Evolutionary conservation across 495 filamentous ascomycete species (phyloP).

Genomic region (Xylaria venustula): DNA sequence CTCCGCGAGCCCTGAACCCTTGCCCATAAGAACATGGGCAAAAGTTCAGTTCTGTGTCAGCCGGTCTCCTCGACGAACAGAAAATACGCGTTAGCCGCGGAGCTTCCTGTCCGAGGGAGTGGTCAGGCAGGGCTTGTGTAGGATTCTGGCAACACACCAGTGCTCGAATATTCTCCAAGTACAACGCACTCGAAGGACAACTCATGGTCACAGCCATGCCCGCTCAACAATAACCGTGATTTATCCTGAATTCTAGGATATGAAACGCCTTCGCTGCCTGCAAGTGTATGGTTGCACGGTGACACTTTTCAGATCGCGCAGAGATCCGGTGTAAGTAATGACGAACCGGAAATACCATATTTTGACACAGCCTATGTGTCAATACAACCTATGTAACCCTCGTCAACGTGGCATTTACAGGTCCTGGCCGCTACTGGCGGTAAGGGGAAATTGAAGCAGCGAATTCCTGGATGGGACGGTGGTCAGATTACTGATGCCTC

Average conservation of each 20-base stretch:
- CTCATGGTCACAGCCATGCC: not conserved
- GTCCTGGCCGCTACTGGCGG: slow-evolving; percentile 4
- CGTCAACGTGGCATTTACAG: slow-evolving; percentile 9
- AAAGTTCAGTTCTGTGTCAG: not conserved
- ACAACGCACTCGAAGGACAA: not conserved
- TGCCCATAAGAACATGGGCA: not conserved
- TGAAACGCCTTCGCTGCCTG: not conserved
- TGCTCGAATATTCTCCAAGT: not conserved
- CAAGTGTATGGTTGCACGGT: not conserved
- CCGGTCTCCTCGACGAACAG: not conserved
- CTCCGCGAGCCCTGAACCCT: slow-evolving; percentile 2
- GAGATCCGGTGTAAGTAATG: not conserved
- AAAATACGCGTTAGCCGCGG: slow-evolving; percentile 13
- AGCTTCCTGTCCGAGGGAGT: not conserved
- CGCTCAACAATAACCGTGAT: not conserved
- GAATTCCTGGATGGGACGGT: not conserved
- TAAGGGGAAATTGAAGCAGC: not conserved
- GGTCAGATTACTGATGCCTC: not conserved
- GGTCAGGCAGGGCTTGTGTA: not conserved
- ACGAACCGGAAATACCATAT: slow-evolving; percentile 5
- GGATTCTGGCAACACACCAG: slow-evolving; percentile 4
- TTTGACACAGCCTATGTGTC: slow-evolving; percentile 2
- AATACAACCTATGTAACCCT: slow-evolving; percentile 12
- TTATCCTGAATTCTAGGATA: not conserved
- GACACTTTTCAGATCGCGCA: not conserved